Conservation (phyloP, 148 eudicot genomes). For the Polygonum aviculare region DNA sequence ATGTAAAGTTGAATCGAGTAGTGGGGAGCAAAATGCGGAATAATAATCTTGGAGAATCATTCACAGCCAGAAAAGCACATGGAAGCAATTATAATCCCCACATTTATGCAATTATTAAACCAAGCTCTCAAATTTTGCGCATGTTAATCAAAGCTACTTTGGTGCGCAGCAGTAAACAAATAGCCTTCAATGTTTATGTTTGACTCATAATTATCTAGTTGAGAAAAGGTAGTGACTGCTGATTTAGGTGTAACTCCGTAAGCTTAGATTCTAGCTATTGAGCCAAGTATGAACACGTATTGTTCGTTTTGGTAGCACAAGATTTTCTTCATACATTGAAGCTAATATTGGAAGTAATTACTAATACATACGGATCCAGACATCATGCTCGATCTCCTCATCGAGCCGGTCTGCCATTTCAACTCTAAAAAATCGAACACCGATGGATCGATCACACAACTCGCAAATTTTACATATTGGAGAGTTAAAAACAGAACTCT, state of each 20-base stretch:
- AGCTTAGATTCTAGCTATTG: too few relatives aligned
- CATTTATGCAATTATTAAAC: neutral
- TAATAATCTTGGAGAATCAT: conserved; percentile 4
- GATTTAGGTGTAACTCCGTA: too few relatives aligned
- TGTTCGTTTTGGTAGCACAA: neutral
- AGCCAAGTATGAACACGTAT: neutral
- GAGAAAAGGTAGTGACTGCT: too few relatives aligned
- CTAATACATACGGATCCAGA: neutral
- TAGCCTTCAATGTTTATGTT: neutral
- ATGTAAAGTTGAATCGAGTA: neutral
- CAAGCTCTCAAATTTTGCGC: neutral
- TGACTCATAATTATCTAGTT: neutral
- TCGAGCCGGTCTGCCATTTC: conserved; percentile 8
- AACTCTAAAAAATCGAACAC: neutral
- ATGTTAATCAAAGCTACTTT: neutral
- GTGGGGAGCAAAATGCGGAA: conserved; percentile 1
- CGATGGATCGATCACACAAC: neutral
- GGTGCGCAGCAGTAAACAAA: neutral
- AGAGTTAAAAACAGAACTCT: neutral
- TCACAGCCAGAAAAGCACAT: neutral
- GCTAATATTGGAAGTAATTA: neutral
- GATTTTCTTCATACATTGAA: neutral
- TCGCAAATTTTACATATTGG: neutral
- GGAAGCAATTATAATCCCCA: neutral
- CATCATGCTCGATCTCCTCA: conserved; percentile 4